Evolutionary conservation across 2,329 filamentous ascomycete species (phyloP), one percentile per base, ranked within the genome.

Genomic region (Cytospora schulzeri): DNA sequence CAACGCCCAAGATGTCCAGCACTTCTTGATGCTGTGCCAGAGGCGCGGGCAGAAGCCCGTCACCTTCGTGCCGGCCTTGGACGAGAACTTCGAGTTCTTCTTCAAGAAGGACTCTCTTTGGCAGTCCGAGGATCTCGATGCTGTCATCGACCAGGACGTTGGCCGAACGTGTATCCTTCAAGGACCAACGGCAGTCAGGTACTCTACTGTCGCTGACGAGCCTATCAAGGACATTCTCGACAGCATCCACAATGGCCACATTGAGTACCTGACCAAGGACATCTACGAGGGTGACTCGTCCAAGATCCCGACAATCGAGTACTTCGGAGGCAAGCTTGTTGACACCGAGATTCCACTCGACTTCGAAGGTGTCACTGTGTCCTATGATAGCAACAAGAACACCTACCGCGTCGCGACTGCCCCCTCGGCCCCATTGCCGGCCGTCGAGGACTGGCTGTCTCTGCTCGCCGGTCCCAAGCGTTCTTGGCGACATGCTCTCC

Each of bases 71-170:
- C 95, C 95, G 6, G 84, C 91, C n/a, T 84, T 99, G 26, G 95
- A 99, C 72, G 93, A 96, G 68, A 97, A 94, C 75, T 99, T 99
- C 70, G 95, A 99, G 76, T 97, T 96, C 80, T 99, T 92, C 83
- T 99, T 99, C 89, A 99, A 99, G 88, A 99, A 99, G 83, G 95
- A 99, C 77, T 99, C 95, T 1, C 85, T 99, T 9, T 99, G 95
- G 95, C 95, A 99, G 79, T 98, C 95, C 1, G 95, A 99, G 79
- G 95, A 99, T 73, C 84, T 99, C 14, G 94, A 96, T 73, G 95
- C 95, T 61, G 93, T 99, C 64, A 93, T 97, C 67, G 94, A 85
- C 70, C 95, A 98, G 78, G 96, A 99, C 75, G 95, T 99, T 65
- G 93, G 92, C 68, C 88, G 96, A 74, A 97, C 93, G 53, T 97